Evolutionary conservation across 352 stramenopile species (phyloP), one percentile per base, ranked within the genome.

Genomic region (Phytophthora tentaculata): DNA sequence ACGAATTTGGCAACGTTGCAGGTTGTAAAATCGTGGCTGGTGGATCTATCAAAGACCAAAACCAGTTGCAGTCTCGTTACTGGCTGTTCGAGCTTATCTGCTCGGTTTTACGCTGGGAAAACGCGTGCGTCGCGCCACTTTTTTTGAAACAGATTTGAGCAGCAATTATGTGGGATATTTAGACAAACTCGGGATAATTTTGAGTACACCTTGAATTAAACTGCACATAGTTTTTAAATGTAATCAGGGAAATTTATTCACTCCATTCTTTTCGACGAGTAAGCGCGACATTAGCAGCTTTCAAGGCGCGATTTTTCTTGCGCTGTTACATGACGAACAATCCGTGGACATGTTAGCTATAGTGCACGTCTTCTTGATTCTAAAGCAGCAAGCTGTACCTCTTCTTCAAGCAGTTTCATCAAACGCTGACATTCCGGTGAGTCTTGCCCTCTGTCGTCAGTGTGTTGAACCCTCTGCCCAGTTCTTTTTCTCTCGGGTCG

Each of bases 61-160:
- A 79, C 47, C 76, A 81, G 50, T 28, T 81, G 32, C 70, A 74
- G 9, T 76, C 75, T 22, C 70, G 71, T 37, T 76, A 87, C 57
- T 90, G 81, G 81, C 52, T 90, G 19, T 84, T 88, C 37, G 81
- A 90, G 67, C 60, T 90, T 45, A 78, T 88, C 20, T 76, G 83
- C 49, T 84, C 77, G 3, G 80, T 88, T 56, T 61, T 90, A 56
- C 73, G 78, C 19, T 90, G 81, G 81, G 82, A 90, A 47, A 72
- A 63, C 39, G 51, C 52, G 8, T 78, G 71, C 24, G 71, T 82
- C 14, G 71, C 60, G 41, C 76, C 76, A 23, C 55, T 84, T 19
- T 79, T 84, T 56, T 48, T 84, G 29, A 70, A 70, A 45, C 39
- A 41, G 6, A 43, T 70, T 50, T 64, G 47, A 65, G 3, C 35